phyloP scores from a whole-genome alignment of 768 basidiomycete species.

The Naematelia aurantialba region DNA sequence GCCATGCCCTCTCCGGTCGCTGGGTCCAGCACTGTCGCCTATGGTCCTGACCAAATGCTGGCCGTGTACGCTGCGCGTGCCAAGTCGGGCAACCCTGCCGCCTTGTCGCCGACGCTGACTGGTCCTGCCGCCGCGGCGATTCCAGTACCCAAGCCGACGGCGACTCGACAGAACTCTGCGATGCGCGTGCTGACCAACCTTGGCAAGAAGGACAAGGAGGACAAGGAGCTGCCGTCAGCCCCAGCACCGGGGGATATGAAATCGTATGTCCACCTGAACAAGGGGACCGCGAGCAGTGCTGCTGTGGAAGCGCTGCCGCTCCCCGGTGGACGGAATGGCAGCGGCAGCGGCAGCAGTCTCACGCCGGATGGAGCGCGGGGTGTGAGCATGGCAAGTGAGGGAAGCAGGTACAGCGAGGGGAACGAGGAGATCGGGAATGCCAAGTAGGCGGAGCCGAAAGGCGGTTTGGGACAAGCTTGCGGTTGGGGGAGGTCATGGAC shows the following conservation, averaged over 20 bases:
- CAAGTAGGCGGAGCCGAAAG: background rate
- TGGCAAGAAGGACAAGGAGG: constrained; percentile 10
- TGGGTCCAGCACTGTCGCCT: constrained; percentile 26
- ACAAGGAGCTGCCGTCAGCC: constrained; percentile 13
- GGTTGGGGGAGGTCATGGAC: background rate
- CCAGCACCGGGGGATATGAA: constrained; percentile 34
- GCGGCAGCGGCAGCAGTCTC: background rate
- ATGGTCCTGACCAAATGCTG: constrained; percentile 48
- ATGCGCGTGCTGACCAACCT: constrained; percentile 3
- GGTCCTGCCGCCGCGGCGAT: constrained; percentile 1
- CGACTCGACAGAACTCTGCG: constrained; percentile 9
- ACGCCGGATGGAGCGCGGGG: background rate
- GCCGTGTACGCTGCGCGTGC: constrained; percentile 49
- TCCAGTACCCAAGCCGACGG: constrained; percentile 11
- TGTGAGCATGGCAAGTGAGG: background rate
- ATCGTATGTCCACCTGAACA: constrained; percentile 33
- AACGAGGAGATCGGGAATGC: background rate
- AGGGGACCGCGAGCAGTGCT: constrained; percentile 26
- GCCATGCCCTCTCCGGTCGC: constrained; percentile 10
- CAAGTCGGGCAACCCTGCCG: constrained; percentile 11
- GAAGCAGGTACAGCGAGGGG: background rate
- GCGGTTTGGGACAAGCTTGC: background rate
- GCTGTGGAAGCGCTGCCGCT: constrained; percentile 27
- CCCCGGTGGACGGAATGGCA: constrained; percentile 14
- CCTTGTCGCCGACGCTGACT: background rate